Base-by-base conservation (phyloP, 2,329 filamentous ascomycete species). In the Hortaea werneckii region DNA sequence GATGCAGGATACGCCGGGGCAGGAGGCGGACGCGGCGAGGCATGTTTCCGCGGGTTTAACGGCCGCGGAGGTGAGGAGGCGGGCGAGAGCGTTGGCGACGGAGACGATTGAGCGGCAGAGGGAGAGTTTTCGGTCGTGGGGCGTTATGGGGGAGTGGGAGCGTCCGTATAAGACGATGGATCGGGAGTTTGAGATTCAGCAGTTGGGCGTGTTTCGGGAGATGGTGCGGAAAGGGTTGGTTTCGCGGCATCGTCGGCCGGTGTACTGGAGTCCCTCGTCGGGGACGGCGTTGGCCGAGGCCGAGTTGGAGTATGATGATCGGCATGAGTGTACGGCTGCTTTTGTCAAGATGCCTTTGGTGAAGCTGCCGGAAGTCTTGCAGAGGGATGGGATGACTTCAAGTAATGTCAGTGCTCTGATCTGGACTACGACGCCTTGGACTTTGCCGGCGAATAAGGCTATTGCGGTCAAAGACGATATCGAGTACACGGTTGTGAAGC, bases 351-450 rank as follows among this genome's bases (percentile, higher is more conserved):
- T 94, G 58, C 85, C 82, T 0, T 72, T 95, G 28, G 64, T 65
- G 1, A 57, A 66, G 7, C 46, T 79, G 9, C 69, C 74, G 0
- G 59, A 67, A 6, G 59, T 66, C 26, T 54, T 82, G 6, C 44
- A 51, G 27, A 42, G 50, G 0, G 48, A 58, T 12, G 54, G 63
- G 2, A 53, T 60, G 27, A 55, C 72, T 3, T 62, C 77, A 20
- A 54, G 65, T 5, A 72, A 73, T 4, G 60, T 95, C 8, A 83
- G 76, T 62, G 87, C 85, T n/a, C 76, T 92, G n/a, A 86, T 96
- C 43, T 98, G 92, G 92, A 98, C 92, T 1, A 98, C 92, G 0
- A 98, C 92, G 0, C 92, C 92, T 0, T 98, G 92, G 92, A 98
- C 92, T 0, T 71, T 98, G 5, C 90, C 92, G 0, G 89, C 90